Evolutionary conservation across 192 early-diverging fungal genomes (phyloP).

Genomic region (Rhizophagus sp.): DNA sequence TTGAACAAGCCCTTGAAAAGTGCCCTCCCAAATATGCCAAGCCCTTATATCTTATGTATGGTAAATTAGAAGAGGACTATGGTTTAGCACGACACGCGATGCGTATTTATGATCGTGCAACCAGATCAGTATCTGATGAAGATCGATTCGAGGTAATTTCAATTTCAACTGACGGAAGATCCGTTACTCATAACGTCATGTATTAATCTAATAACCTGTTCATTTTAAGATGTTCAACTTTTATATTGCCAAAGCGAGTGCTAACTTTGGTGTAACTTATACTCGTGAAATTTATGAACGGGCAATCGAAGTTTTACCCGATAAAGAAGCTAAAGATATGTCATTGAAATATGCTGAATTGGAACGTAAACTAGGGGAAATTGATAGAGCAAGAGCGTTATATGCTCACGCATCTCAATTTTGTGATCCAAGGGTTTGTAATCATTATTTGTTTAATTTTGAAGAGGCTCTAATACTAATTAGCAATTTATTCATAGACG

Average conservation of each 20-base stretch:
- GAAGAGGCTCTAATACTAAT: not conserved
- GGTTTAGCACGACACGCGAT: conserved; percentile 91
- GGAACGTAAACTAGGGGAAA: conserved; percentile 89
- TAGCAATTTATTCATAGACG: conserved; percentile 25
- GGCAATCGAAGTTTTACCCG: conserved; percentile 86
- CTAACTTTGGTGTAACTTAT: conserved; percentile 82
- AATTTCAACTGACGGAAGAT: not conserved
- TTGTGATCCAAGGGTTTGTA: conserved; percentile 75
- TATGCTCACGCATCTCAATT: conserved; percentile 86
- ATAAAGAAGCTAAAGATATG: conserved; percentile 75
- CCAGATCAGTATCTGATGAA: conserved; percentile 70
- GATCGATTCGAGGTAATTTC: conserved; percentile 64
- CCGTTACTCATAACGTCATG: not conserved
- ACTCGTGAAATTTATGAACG: conserved; percentile 91
- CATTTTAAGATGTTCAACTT: conserved; percentile 73
- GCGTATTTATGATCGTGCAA: conserved; percentile 92
- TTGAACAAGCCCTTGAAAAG: conserved; percentile 89
- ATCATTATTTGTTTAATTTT: not conserved
- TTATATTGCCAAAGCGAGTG: conserved; percentile 87
- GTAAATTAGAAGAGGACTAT: conserved; percentile 88
- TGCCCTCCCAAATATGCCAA: conserved; percentile 87
- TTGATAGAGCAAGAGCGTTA: conserved; percentile 91
- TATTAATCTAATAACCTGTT: not conserved
- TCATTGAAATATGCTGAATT: conserved; percentile 81
- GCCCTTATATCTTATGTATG: conserved; percentile 86